Evolutionary conservation across 257 asterid genomes (phyloP).

Genomic region (Cynanchum wilfordii): DNA sequence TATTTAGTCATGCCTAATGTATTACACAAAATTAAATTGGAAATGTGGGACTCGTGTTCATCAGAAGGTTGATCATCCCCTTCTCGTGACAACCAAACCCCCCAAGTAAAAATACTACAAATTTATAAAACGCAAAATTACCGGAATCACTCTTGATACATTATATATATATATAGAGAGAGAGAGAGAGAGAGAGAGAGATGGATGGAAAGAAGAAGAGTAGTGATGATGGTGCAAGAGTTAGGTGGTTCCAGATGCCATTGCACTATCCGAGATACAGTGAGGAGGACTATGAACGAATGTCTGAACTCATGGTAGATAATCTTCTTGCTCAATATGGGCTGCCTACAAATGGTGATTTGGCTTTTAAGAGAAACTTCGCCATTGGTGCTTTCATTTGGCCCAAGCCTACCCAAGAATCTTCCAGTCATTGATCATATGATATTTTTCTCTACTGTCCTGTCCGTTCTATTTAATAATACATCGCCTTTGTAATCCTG

Average conservation of each 20-base stretch:
- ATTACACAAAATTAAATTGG: not conserved
- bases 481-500: too few relatives aligned
- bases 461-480: not conserved
- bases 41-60: not conserved
- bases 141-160: not conserved
- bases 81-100: conserved; percentile 25
- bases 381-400: conserved; percentile 53
- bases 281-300: conserved; percentile 40
- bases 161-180: too few relatives aligned
- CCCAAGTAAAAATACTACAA: not conserved
- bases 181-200: too few relatives aligned
- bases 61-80: conserved; percentile 39
- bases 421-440: not conserved
- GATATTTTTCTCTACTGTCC: not conserved
- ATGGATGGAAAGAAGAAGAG: conserved; percentile 19
- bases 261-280: conserved; percentile 47
- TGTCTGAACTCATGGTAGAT: conserved; percentile 49
- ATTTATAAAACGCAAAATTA: not conserved
- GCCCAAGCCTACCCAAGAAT: conserved; percentile 20
- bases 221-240: not conserved
- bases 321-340: conserved; percentile 48
- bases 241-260: conserved; percentile 38
- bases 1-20: too few relatives aligned
- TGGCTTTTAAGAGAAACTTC: conserved; percentile 36
- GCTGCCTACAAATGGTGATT: conserved; percentile 34